Base-by-base conservation (phyloP, 2,329 filamentous ascomycete species). In the Aspergillus viridinutans region DNA sequence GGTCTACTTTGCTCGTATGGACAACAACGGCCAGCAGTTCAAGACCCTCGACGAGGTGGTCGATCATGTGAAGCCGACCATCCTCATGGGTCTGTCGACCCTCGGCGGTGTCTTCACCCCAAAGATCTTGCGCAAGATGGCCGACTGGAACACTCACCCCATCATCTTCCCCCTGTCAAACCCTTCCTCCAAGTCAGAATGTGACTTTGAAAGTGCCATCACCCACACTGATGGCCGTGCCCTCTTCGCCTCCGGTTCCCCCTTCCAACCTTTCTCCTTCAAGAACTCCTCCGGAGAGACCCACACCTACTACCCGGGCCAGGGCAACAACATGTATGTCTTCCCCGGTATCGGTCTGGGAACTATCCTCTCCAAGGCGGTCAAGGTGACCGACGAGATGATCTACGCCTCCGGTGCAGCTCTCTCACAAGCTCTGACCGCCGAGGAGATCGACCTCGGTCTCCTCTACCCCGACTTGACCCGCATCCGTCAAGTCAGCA, bases 81-180 rank as follows among this genome's bases (percentile, higher is more conserved):
- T 95, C 64, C 83, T 99, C 25, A 90, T 99, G 78, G 94, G 94
- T 71, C 83, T 99, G 60, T 96, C 92, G 20, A 96, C 94, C 63
- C 95, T 95, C 53, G 92, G 92, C 62, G 94, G 94, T 56, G 89
- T 94, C 66, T 97, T 99, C 81, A 97, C 90, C 64, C 90, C 94
- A 70, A 83, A 89, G 20, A 88, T 96, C 58, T 82, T 99, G 59
- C 85, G 87, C 60, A 81, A 81, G 69, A 81, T 82, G 78, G 78
- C 73, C 23, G 70, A 76, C 58, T 80, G 85, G 64, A 92, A 92
- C 74, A 85, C 92, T 61, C 82, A 85, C 61, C 92, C 94, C 60
- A 93, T 96, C 70, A 88, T 97, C 68, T 97, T 99, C 85, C 93
- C 93, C 54, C 87, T 99, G 47, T 96, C 90, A 76, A 97, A 99